phyloP scores from a whole-genome alignment of 1,139 yeast species.

The Taphrina confusa region DNA sequence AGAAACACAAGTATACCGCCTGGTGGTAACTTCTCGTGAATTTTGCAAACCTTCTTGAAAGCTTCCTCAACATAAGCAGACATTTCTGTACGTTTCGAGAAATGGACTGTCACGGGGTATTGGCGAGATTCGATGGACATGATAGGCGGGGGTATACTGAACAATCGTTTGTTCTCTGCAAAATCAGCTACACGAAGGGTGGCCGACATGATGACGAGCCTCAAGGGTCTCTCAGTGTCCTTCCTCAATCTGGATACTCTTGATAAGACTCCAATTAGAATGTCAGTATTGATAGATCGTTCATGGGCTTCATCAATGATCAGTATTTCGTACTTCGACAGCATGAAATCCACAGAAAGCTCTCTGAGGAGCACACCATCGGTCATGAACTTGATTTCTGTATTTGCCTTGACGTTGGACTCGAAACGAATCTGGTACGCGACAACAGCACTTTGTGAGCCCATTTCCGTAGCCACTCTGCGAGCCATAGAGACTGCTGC shows the following conservation, averaged over 20 bases:
- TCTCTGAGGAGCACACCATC: conserved; percentile 96
- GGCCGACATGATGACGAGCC: conserved; percentile 80
- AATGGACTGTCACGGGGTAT: conserved; percentile 89
- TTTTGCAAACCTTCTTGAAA: conserved; percentile 77
- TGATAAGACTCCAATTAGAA: conserved; percentile 88
- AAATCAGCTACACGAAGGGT: conserved; percentile 91
- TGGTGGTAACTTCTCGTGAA: conserved; percentile 81
- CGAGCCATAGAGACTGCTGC: conserved; percentile 98
- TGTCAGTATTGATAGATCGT: conserved; percentile 92
- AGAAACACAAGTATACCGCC: conserved; percentile 91
- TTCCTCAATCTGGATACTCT: conserved; percentile 74
- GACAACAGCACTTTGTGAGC: conserved; percentile 69
- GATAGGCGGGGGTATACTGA: conserved; percentile 81
- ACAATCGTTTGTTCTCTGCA: conserved; percentile 72
- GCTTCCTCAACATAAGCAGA: conserved; percentile 81
- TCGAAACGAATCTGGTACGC: conserved; percentile 94
- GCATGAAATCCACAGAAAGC: conserved; percentile 80
- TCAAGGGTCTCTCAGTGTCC: conserved; percentile 54
- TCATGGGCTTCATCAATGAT: conserved; percentile 98
- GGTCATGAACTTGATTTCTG: conserved; percentile 93
- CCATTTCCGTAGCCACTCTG: conserved; percentile 81
- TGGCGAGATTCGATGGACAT: conserved; percentile 92
- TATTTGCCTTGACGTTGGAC: conserved; percentile 64
- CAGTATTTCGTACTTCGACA: conserved; percentile 78
- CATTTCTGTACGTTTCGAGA: conserved; percentile 72